Conservation (phyloP, 495 filamentous ascomycete species). For the Penicillium silybi region DNA sequence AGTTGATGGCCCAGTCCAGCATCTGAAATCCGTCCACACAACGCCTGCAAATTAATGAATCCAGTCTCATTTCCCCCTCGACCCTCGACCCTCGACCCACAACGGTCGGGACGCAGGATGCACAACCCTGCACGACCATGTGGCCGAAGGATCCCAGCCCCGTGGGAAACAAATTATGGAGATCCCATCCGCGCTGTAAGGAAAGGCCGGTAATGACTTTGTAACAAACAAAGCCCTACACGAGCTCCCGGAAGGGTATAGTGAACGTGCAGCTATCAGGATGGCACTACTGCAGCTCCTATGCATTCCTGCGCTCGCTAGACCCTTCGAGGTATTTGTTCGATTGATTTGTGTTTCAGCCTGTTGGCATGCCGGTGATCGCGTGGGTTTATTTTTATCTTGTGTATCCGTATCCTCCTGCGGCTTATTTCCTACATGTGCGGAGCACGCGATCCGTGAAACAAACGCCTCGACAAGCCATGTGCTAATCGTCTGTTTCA, state of each 20-base stretch:
- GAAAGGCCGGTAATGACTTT: neutral
- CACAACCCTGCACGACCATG: conserved; percentile 13
- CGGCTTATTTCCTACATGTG: neutral
- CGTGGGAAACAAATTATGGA: neutral
- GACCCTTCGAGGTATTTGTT: neutral
- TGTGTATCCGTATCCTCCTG: neutral
- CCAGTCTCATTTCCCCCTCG: neutral
- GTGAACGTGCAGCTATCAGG: neutral
- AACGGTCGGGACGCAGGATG: neutral
- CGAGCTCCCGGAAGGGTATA: neutral
- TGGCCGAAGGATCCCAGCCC: conserved; percentile 13
- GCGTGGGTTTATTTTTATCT: neutral
- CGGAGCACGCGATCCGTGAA: neutral
- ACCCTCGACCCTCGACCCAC: neutral
- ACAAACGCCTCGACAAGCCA: conserved; percentile 10
- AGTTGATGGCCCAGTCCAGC: conserved; percentile 2
- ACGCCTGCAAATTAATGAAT: neutral
- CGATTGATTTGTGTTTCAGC: conserved; percentile 10
- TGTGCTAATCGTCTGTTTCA: conserved; percentile 15
- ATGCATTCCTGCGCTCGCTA: conserved; percentile 1
- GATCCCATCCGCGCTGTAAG: neutral
- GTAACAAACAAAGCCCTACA: neutral
- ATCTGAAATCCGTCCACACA: neutral
- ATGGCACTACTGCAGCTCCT: neutral
- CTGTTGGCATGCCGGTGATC: conserved; percentile 15